Evolutionary conservation across 768 basidiomycete species (phyloP).

Genomic region (Clavaria fumosa): DNA sequence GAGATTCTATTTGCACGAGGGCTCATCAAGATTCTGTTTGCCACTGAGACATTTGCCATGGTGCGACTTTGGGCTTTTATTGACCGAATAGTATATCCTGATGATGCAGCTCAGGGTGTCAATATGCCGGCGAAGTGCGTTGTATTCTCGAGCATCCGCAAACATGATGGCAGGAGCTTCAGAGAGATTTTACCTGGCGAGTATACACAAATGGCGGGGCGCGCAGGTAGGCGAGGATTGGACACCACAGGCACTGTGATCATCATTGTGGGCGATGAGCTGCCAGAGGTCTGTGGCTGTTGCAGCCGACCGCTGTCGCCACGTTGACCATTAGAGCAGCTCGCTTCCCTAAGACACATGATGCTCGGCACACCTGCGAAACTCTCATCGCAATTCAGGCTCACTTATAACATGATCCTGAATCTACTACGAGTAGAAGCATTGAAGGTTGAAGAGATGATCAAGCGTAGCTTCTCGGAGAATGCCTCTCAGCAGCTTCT

Average conservation of each 20-base stretch:
- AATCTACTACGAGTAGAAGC: conserved; percentile 95
- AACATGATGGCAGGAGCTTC: conserved; percentile 90
- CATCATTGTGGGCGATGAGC: conserved; percentile 64
- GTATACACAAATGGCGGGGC: conserved; percentile 98
- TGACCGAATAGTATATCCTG: too few species aligned
- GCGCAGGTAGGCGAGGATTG: conserved; percentile 89
- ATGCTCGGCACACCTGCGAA: conserved; percentile 90
- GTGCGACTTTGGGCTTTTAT: conserved; percentile 25
- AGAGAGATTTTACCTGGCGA: conserved; percentile 82
- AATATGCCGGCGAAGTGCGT: conserved; percentile 99
- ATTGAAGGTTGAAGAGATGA: conserved; percentile 96
- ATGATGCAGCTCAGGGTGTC: conserved; percentile 53
- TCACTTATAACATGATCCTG: conserved; percentile 99
- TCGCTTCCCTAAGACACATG: conserved; percentile 72
- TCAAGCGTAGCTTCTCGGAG: conserved; percentile 97
- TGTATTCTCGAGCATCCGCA: conserved; percentile 87
- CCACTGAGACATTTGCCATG: conserved; percentile 99
- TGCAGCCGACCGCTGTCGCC: background rate
- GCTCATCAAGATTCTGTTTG: conserved; percentile 90
- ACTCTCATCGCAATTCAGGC: conserved; percentile 86
- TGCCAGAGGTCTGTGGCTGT: conserved; percentile 56
- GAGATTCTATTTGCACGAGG: conserved; percentile 94
- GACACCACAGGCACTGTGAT: conserved; percentile 95
- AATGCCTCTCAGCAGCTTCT: conserved; percentile 86
- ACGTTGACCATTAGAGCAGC: conserved; percentile 36